Evolutionary conservation across 306 rosid genomes (phyloP).

Genomic region (Cicer pinnatifidum): DNA sequence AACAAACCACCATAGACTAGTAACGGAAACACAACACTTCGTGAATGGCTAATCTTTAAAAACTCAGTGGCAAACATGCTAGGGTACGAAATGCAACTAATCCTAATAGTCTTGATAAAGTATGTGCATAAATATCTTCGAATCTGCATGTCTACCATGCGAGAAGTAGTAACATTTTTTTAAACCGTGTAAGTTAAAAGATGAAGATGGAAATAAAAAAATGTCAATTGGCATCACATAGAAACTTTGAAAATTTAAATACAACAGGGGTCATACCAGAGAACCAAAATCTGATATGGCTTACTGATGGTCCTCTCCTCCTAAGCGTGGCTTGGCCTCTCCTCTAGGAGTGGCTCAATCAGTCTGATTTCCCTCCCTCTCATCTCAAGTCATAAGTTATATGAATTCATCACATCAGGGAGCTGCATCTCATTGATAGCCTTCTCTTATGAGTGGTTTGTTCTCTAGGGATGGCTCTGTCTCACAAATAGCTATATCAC

Average conservation of each 20-base stretch:
- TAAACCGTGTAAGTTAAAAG: not conserved
- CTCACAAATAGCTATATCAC: not conserved
- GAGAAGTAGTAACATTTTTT: not conserved
- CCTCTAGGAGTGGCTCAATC: not conserved
- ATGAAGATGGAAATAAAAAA: not conserved
- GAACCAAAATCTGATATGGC: not conserved
- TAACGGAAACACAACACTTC: not conserved
- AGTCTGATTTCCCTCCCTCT: not conserved
- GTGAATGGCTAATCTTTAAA: not conserved
- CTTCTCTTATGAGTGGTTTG: not conserved
- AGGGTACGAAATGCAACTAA: not conserved
- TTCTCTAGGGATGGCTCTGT: slow-evolving; percentile 4
- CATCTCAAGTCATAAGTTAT: not conserved
- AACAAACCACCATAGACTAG: not conserved
- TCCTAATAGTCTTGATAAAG: not conserved
- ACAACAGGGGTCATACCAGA: not conserved
- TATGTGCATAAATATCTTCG: not conserved
- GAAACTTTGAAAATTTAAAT: slow-evolving; percentile 1
- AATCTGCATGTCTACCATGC: not conserved
- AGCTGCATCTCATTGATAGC: slow-evolving; percentile 5
- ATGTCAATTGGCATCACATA: not conserved
- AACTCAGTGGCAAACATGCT: slow-evolving; percentile 19
- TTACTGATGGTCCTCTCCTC: slow-evolving; percentile 9
- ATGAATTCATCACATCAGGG: slow-evolving; percentile 3
- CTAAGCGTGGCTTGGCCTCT: not conserved